Evolutionary conservation across 2,329 filamentous ascomycete species (phyloP).

Genomic region (Cladosporium sp.): DNA sequence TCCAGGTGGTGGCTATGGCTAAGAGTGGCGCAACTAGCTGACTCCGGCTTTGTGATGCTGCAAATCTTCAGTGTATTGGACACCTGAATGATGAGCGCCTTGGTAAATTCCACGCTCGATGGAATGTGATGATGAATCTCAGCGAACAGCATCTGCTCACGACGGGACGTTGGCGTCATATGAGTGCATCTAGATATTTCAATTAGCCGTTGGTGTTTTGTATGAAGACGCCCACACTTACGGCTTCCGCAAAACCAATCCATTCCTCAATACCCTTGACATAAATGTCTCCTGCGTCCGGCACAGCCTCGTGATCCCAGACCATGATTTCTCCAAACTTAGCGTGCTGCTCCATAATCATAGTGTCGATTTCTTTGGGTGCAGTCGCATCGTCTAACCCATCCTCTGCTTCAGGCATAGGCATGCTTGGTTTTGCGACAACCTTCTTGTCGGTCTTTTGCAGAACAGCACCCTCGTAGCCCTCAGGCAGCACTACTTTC

Average conservation of each 20-base stretch:
- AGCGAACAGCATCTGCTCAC: not conserved
- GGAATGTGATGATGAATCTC: not conserved
- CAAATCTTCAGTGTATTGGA: not conserved
- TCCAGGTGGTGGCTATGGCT: too few relatives aligned
- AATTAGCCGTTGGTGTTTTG: not conserved
- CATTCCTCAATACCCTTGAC: conserved; percentile 75
- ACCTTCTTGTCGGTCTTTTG: conserved; percentile 22
- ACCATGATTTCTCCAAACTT: conserved; percentile 71
- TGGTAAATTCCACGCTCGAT: too few relatives aligned
- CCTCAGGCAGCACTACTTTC: conserved; percentile 61
- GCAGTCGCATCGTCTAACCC: not conserved
- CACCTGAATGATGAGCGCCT: not conserved
- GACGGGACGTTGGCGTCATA: not conserved
- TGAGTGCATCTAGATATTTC: conserved; percentile 12
- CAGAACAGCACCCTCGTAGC: conserved; percentile 52
- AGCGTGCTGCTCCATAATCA: conserved; percentile 58
- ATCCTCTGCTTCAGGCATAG: not conserved
- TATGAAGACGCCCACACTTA: conserved; percentile 36
- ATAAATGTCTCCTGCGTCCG: conserved; percentile 65
- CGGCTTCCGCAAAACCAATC: conserved; percentile 67
- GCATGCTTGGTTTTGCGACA: not conserved
- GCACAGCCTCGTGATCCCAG: conserved; percentile 75
- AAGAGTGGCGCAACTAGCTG: too few relatives aligned
- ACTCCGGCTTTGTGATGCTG: not conserved
- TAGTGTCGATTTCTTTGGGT: conserved; percentile 43